These are phyloP conservation scores for Yarrowia keelungensis DNA, from an alignment of 805 yeast genomes.

Conservation along the genomic window DNA sequence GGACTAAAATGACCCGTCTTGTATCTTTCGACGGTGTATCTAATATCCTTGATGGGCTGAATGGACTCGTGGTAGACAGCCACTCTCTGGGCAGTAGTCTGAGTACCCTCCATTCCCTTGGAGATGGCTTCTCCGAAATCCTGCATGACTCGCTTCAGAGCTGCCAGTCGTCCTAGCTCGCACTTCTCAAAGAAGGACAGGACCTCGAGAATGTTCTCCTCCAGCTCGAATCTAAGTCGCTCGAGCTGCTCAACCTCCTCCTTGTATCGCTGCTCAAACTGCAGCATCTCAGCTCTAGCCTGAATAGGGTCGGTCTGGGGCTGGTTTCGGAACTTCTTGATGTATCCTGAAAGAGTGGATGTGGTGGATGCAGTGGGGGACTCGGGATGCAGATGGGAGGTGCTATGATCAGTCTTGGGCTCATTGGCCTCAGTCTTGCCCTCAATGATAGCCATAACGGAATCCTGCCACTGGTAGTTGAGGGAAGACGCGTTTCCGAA, in stretches of 20 bases:
- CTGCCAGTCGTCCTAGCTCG: constrained; percentile 72
- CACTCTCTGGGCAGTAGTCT: constrained; percentile 38
- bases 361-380: not conserved
- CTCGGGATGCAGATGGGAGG: not conserved
- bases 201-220: constrained; percentile 69
- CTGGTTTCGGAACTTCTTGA: constrained; percentile 25
- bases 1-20: constrained; percentile 79
- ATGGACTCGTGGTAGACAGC: constrained; percentile 56
- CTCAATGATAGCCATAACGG: constrained; percentile 8
- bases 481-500: constrained; percentile 76
- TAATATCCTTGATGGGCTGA: constrained; percentile 68
- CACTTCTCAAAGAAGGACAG: constrained; percentile 73
- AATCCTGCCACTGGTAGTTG: constrained; percentile 76
- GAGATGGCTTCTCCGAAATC: constrained; percentile 67
- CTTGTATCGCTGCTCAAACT: constrained; percentile 60
- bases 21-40: constrained; percentile 63
- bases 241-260: constrained; percentile 65
- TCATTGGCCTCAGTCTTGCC: not conserved
- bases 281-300: constrained; percentile 34
- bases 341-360: constrained; percentile 19
- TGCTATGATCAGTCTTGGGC: not conserved
- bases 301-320: constrained; percentile 20
- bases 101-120: constrained; percentile 48
- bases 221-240: constrained; percentile 68
- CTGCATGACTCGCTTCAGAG: constrained; percentile 65